A percentile compares a stretch with the other conserved stretches of the same genome.
Conservation (phyloP, 1,284 basidiomycete species). For the Peniophora sp. region DNA sequence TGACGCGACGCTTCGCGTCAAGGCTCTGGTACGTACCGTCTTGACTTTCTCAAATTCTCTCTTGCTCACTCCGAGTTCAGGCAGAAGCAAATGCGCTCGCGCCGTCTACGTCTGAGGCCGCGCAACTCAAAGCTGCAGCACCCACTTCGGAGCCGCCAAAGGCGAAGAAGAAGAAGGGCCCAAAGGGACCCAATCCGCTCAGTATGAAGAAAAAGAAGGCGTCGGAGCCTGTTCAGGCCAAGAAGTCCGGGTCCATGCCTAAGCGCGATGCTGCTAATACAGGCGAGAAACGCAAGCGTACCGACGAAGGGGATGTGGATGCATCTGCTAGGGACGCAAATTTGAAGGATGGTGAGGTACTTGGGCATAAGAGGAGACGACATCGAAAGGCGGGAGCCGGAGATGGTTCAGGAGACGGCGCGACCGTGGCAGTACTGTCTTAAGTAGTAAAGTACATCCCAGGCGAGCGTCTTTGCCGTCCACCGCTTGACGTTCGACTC, state of each 20-base stretch:
- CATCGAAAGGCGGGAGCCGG: slow-evolving; percentile 17
- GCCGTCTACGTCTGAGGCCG: slow-evolving; percentile 38
- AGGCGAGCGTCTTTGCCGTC: too few species aligned
- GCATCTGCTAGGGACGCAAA: slow-evolving; percentile 1
- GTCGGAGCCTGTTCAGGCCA: slow-evolving; percentile 1
- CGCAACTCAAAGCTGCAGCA: slow-evolving; percentile 24
- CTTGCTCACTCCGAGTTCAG: slow-evolving; percentile 20
- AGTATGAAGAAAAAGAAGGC: slow-evolving; percentile 84
- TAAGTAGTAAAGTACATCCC: too few species aligned
- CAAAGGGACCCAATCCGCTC: slow-evolving; percentile 88
- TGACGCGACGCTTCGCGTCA: slow-evolving; percentile 63
- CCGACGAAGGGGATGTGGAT: slow-evolving; percentile 8
- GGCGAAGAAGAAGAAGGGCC: slow-evolving; percentile 61
- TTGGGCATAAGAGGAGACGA: slow-evolving; percentile 26
- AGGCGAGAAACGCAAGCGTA: slow-evolving; percentile 18
- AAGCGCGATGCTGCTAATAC: not conserved
- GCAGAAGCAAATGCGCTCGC: slow-evolving; percentile 47
- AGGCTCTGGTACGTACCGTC: slow-evolving; percentile 47
- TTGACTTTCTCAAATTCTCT: not conserved
- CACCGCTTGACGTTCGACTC: too few species aligned
- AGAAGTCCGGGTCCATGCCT: not conserved
- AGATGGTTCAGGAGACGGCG: not conserved
- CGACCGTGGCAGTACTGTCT: not conserved
- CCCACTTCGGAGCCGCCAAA: slow-evolving; percentile 26
- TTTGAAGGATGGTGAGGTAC: not conserved